phyloP scores from a whole-genome alignment of 495 filamentous ascomycete genomes.

The Terfezia claveryi region DNA sequence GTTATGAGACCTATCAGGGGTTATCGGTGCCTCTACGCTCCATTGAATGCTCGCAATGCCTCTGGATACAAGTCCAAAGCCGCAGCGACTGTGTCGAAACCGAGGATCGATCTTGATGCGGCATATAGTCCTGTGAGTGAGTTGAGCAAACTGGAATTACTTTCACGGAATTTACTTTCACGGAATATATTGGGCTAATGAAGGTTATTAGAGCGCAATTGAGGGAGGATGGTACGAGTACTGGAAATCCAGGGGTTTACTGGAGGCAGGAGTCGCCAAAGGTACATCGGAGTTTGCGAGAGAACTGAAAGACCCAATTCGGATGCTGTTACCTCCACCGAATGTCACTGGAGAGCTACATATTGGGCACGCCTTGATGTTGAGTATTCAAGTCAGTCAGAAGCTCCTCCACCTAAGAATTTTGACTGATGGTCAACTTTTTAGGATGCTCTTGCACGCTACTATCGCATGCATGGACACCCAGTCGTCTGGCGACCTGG shows the following conservation, averaged over 20 bases:
- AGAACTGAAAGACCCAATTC: not conserved
- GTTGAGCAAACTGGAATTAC: too few relatives aligned
- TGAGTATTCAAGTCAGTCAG: slow-evolving; percentile 23
- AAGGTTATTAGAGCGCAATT: slow-evolving; percentile 1
- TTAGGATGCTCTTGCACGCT: slow-evolving; percentile 43
- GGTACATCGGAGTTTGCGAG: not conserved
- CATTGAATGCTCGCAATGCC: too few relatives aligned
- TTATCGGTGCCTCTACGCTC: too few relatives aligned
- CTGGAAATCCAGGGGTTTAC: slow-evolving; percentile 13
- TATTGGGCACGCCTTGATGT: slow-evolving; percentile 44
- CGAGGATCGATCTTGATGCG: too few relatives aligned
- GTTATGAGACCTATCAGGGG: too few relatives aligned
- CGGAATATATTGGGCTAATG: not conserved
- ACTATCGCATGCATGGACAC: slow-evolving; percentile 33
- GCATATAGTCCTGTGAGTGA: too few relatives aligned
- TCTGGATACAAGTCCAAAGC: too few relatives aligned
- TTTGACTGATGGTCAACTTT: not conserved
- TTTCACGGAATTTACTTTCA: too few relatives aligned
- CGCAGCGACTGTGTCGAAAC: too few relatives aligned
- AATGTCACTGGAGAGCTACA: slow-evolving; percentile 55
- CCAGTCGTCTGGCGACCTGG: slow-evolving; percentile 53
- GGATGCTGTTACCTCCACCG: slow-evolving; percentile 34
- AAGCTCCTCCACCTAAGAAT: slow-evolving; percentile 11
- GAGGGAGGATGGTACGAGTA: slow-evolving; percentile 19
- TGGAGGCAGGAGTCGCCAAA: slow-evolving; percentile 2